phyloP scores from a whole-genome alignment of 768 basidiomycete species.

The Auricularia auricula-judae region DNA sequence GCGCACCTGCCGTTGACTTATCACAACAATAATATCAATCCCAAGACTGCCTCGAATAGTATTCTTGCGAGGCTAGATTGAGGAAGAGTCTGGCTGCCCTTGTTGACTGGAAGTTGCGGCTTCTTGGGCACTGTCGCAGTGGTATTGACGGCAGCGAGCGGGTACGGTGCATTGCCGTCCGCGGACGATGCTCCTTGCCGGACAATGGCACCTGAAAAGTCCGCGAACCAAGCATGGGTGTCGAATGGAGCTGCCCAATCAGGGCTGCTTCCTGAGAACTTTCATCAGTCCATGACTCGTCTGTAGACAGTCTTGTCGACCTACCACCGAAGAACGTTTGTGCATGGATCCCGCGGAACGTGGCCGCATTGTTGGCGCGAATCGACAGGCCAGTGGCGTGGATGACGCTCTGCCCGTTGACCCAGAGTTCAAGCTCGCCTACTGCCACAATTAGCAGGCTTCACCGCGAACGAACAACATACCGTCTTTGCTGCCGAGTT shows the following conservation, averaged over 20 bases:
- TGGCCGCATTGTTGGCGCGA: constrained; percentile 33
- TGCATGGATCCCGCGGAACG: constrained; percentile 56
- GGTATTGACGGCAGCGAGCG: too few relatives aligned
- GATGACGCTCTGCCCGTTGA: constrained; percentile 54
- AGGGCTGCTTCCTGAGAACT: constrained; percentile 30
- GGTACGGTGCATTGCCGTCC: too few relatives aligned
- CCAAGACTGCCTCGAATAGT: too few relatives aligned
- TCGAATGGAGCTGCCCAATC: constrained; percentile 50
- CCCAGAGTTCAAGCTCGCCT: constrained; percentile 61
- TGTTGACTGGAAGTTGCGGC: too few relatives aligned
- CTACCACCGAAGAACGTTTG: constrained; percentile 72
- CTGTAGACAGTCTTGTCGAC: not conserved
- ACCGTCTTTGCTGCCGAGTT: constrained; percentile 50
- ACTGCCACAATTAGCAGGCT: too few relatives aligned
- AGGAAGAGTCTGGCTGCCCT: too few relatives aligned
- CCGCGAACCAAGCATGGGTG: constrained; percentile 58
- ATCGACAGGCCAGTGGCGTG: constrained; percentile 46
- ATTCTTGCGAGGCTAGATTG: too few relatives aligned
- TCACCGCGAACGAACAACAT: constrained; percentile 12
- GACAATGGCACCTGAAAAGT: constrained; percentile 55
- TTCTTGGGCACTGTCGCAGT: too few relatives aligned
- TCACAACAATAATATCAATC: too few relatives aligned
- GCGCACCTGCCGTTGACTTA: too few relatives aligned
- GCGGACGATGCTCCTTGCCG: too few relatives aligned
- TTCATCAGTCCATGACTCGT: not conserved